Evolutionary conservation across 1,284 basidiomycete genomes (phyloP).

Genomic region (Entoloma clypeatum): DNA sequence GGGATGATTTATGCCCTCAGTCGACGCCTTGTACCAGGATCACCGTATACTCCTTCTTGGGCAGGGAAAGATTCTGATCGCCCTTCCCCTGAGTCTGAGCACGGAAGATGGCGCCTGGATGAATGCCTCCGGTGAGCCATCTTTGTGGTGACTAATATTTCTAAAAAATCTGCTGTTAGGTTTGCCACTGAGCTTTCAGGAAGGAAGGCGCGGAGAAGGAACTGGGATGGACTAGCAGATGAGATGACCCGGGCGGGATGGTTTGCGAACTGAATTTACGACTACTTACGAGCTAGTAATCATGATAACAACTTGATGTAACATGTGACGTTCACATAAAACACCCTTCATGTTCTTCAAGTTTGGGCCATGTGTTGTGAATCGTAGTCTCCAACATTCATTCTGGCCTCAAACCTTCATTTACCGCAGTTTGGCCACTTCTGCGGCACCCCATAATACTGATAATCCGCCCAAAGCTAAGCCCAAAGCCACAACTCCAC

Average conservation of each 20-base stretch:
- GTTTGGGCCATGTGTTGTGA: no score
- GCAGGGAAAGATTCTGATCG: constrained; percentile 34
- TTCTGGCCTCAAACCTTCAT: not conserved
- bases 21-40: constrained; percentile 60
- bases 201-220: constrained; percentile 54
- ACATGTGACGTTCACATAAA: not conserved
- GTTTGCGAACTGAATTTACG: constrained; percentile 42
- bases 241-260: constrained; percentile 71
- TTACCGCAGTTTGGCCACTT: no score
- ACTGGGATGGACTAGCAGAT: constrained; percentile 64
- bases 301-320: constrained; percentile 1
- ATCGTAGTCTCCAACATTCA: no score
- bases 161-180: constrained; percentile 30
- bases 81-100: constrained; percentile 37
- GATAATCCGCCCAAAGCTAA: constrained; percentile 47
- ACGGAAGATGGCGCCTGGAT: constrained; percentile 64
- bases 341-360: no score
- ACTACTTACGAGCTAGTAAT: constrained; percentile 2
- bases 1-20: constrained; percentile 78
- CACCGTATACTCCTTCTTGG: constrained; percentile 63
- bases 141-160: not conserved
- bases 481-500: constrained; percentile 71
- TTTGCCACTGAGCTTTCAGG: constrained; percentile 77
- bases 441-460: no score
- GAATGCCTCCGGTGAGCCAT: constrained; percentile 62